Evolutionary conservation across 495 filamentous ascomycete genomes (phyloP).

Genomic region (Penicillium goetzii): DNA sequence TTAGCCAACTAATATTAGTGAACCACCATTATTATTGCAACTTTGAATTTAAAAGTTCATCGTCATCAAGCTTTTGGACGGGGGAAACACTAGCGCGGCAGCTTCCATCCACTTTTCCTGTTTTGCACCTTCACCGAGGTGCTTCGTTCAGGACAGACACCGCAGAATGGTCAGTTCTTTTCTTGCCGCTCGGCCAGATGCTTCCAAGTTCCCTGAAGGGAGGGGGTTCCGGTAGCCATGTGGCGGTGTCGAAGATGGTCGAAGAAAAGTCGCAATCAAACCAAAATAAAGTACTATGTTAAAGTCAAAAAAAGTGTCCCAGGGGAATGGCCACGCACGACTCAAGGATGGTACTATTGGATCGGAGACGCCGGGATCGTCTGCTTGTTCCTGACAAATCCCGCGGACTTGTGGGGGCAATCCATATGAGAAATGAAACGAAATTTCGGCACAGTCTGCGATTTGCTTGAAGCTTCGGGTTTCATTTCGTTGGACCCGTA

Average conservation of each 20-base stretch:
- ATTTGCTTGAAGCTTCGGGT: conserved; percentile 23
- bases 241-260: conserved; percentile 9
- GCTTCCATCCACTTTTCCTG: conserved; percentile 13
- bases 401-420: conserved; percentile 14
- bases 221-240: conserved; percentile 4
- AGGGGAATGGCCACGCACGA: not conserved
- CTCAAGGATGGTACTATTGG: conserved; percentile 15
- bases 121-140: conserved; percentile 20
- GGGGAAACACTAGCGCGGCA: conserved; percentile 13
- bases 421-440: not conserved
- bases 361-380: conserved; percentile 30
- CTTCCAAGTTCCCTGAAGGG: not conserved
- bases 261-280: not conserved
- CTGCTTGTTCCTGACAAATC: conserved; percentile 23
- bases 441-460: conserved; percentile 21
- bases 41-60: too few species aligned
- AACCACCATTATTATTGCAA: not conserved
- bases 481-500: conserved; percentile 25
- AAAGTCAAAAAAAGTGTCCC: not conserved
- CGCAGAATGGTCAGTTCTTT: not conserved
- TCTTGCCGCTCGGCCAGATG: not conserved
- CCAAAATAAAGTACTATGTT: not conserved
- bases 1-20: not conserved
- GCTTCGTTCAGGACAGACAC: conserved; percentile 8
- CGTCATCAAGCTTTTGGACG: conserved; percentile 23